Evolutionary conservation across 257 asterid genomes (phyloP).

Genomic region (Misopates orontium): DNA sequence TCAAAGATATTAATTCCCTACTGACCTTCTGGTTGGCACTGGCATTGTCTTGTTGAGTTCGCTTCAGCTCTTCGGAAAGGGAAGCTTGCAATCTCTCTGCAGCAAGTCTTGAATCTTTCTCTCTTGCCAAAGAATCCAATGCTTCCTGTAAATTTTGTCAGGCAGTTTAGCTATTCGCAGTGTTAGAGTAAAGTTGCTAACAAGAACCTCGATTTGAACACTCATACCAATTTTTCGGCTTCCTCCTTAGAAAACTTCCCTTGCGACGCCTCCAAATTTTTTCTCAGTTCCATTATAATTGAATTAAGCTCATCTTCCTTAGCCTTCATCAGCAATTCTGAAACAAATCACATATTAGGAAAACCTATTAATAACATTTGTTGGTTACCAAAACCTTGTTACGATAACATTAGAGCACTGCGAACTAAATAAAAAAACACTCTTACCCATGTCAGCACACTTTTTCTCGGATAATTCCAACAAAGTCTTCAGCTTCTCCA

Average conservation of each 20-base stretch:
- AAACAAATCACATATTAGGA: slow-evolving; percentile 7
- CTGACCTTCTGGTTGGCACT: slow-evolving; percentile 65
- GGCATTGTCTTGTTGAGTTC: slow-evolving; percentile 64
- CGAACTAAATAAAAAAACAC: slow-evolving; percentile 12
- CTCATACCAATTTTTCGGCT: slow-evolving; percentile 61
- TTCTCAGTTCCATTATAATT: slow-evolving; percentile 71
- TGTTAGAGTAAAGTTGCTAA: not conserved
- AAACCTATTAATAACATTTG: not conserved
- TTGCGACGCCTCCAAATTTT: slow-evolving; percentile 63
- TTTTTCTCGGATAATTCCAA: slow-evolving; percentile 75
- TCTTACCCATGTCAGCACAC: slow-evolving; percentile 55
- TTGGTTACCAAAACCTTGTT: not conserved
- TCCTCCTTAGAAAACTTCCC: slow-evolving; percentile 72
- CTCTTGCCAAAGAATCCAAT: slow-evolving; percentile 60
- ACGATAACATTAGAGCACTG: slow-evolving; percentile 7
- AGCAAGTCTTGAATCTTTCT: slow-evolving; percentile 65
- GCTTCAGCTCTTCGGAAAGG: slow-evolving; percentile 69
- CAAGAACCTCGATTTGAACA: not conserved
- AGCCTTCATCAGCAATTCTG: slow-evolving; percentile 73
- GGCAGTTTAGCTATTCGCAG: slow-evolving; percentile 19
- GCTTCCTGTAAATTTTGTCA: slow-evolving; percentile 58
- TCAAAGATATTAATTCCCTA: not conserved
- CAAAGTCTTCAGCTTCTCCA: slow-evolving; percentile 48
- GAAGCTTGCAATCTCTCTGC: slow-evolving; percentile 74
- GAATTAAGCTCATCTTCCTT: slow-evolving; percentile 80